Base-by-base conservation (phyloP, 257 asterid genomes). In the Capsicum baccatum region DNA sequence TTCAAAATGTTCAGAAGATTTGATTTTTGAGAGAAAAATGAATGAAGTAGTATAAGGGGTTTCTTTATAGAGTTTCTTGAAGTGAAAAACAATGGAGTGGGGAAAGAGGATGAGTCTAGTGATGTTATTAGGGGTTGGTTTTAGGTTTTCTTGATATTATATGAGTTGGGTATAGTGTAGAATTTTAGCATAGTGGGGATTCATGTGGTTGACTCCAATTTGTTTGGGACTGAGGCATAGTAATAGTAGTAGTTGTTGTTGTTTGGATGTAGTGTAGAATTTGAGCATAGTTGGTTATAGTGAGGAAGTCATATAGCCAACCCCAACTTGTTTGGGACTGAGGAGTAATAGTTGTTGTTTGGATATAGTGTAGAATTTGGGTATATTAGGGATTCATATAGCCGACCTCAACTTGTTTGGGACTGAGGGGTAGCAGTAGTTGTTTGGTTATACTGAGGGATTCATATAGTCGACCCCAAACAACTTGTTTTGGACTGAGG, bases 11-110 rank as follows among this genome's bases (percentile, higher is more conserved):
- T 21, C 0, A 4, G 54, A 76, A 54, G 81, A 54, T 78, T 42
- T 8, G 84, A 33, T 26, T 83, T 81, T 57, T 70, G 85, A 83
- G 76, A 76, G 83, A 54, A 80, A 88, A 80, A 86, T 47, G 57
- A 71, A 71, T 21, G 11, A 47, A 71, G 5, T 71, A 71, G 37
- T 44, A n/a, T 47, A 71, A 44, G 79, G 79, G 57, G 57, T 42
- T 71, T 71, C 17, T 47, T 71, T 71, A 2, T 71, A 44, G n/a
- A 33, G 52, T 83, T 78, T 42, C 15, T 69, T 26, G 1, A 8
- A 69, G 55, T 69, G 33, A 39, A 69, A 39, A 63, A 63, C 11
- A 26, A 26, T 21, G 13, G 35, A 0, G 55, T 69, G 79, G 55
- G 15, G 78, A 69, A 39, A 14, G 55, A 8, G 14, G 78, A 37